Conservation (phyloP, 176 grass and related monocot species). For the sorghum (Sorghum bicolor) region Sorghum_bicolor_NCBIv3 NC_012875.2:10607501-10608000, state of each 20-base stretch:
- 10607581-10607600: not conserved
- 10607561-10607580: not conserved
- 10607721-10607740: not conserved
- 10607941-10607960: not conserved
- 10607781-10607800: not conserved
- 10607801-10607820: not conserved
- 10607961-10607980: not conserved
- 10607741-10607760: not conserved
- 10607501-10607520: not conserved
- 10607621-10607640: not conserved
- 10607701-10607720: not conserved
- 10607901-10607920: not conserved
- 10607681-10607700: not conserved
- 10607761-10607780: not conserved
- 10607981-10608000: slow-evolving; percentile 24
- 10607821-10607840: not conserved
- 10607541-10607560: not conserved
- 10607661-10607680: not conserved
- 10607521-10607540: not conserved
- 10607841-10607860: not conserved
- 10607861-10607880: not conserved
- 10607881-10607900: not conserved
- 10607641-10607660: not conserved
- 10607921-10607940: not conserved
- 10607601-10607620: not conserved